Evolutionary conservation across 192 early-diverging fungal species (phyloP), one percentile per base, ranked within the genome.

Genomic region (Coemansia sp.): DNA sequence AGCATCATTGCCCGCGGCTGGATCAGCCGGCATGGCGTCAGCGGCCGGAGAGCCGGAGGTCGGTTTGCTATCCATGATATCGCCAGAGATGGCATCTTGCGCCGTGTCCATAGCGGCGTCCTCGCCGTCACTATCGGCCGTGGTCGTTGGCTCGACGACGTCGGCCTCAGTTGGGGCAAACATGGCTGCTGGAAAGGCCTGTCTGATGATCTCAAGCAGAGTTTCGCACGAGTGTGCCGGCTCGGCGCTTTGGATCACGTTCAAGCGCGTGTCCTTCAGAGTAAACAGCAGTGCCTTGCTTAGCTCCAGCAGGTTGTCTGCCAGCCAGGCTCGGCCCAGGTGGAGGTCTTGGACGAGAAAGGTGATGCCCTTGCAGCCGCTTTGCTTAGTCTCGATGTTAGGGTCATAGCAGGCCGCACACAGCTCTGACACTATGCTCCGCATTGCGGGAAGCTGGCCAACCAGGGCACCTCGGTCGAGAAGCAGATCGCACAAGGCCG

Each of bases 281-380:
- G 98, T 92, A 65, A 94, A 98, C 5, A 99, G 73, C 17, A 99
- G 73, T 1, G 94, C 91, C 64, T 94, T 93, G 67, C 94, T 91
- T 69, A 98, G 96, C 64, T 98, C 98, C 9, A 98, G 74, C 60
- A 97, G 90, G 71, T 96, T 94, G 32, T 93, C 92, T n/a, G 94
- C 73, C 84, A 98, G 90, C 98, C 98, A 99, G 32, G 87, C 82
- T 17, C 86, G 86, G 6, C 95, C 93, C 75, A 99, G 83, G 24
- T 92, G 87, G 32, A 99, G 85, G 64, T 94, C 84, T 0, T 91
- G 88, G 43, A 88, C 90, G 51, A 95, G 85, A 46, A 97, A 85
- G 0, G 89, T 87, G 41, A 99, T 95, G 0, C 98, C 97, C 32
- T 84, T 75, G 72, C 95, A 96, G 3, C 96, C 98, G 22, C 96